Evolutionary conservation across 108 stramenopile species (phyloP), one percentile per base, ranked within the genome.

Genomic region (Seminavis robusta): DNA sequence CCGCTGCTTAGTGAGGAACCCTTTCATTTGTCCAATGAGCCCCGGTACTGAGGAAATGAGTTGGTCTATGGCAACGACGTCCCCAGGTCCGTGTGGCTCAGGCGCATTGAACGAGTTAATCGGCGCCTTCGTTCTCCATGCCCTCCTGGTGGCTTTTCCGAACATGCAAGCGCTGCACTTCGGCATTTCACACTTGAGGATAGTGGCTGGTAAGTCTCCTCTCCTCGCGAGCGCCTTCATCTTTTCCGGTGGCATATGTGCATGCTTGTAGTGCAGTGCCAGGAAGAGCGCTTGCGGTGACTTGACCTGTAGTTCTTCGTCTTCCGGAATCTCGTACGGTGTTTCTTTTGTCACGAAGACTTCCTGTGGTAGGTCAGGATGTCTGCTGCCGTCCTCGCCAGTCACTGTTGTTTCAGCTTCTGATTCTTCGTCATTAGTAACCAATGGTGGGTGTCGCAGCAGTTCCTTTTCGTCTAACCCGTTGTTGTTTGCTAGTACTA

Each of bases 11-110:
- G 36, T 37, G 10, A 37, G 36, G 36, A 37, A 37, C 10, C 36
- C 36, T 13, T 8, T 37, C 36, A 37, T 37, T 13, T 37, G 10
- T 8, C 13, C 36, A 13, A 13, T 37, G 36, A 37, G 36, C 8
- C 36, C 36, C 8, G 8, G 10, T 37, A 13, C 10, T 37, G 36
- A 37, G 10, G 36, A 13, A 37, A 70, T 61, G 16, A 80, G 42
- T 48, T 77, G 76, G 48, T 83, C 73, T 9, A 83, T 71, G 16
- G 61, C 54, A 9, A 83, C 59, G 13, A 33, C 30, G 34, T 72
- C 31, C 0, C 77, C 81, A n/a, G n/a, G n/a, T n/a, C n/a, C n/a
- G n/a, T n/a, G n/a, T n/a, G n/a, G n/a, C n/a, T n/a, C n/a, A n/a
- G n/a, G n/a, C n/a, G n/a, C n/a, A n/a, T n/a, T n/a, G n/a, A n/a